Evolutionary conservation across 2,329 filamentous ascomycete genomes (phyloP), one percentile per base, ranked within the genome.

Genomic region (Trichoderma sp.): DNA sequence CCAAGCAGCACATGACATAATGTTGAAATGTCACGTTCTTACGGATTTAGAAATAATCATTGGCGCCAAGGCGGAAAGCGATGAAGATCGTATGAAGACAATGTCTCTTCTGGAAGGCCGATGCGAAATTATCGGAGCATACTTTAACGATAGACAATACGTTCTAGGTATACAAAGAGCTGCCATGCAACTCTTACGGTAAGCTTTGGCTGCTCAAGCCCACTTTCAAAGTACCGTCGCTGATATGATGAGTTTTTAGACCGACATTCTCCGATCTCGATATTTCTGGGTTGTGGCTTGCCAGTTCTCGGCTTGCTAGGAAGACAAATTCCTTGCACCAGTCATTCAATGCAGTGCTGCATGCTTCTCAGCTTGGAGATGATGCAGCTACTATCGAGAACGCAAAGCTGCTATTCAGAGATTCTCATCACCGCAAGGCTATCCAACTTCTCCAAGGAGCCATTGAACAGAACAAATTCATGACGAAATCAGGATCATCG

Each of bases 361-460:
- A 96, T 81, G 96, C 97, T 12, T 92, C 93, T 26, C 89, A 92
- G 73, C 87, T 97, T 12, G 93, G 93, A 24, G 94, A 97, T 75
- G 91, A 92, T 72, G 93, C 93, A 2, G 94, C 95, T 12, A 95
- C 93, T 11, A 96, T 99, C 73, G 97, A 99, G 80, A 95, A 99
- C 80, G 94, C 96, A 2, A 91, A 95, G 73, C 86, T 99, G 34
- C 84, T 98, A 8, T 99, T 96, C 94, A 94, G 93, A 76, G 94
- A 98, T 79, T 93, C 94, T 0, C 92, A 98, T 77, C 94, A 95
- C 79, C 90, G 96, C 73, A 97, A 98, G 81, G 97, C 96, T 1
- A 99, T 99, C 73, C 94, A 97, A 76, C 93, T 92, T 61, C 86
- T 99, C 3, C 91, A 97, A 77, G 91, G 93, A 58, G 95, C 95